Evolutionary conservation across 495 filamentous ascomycete species (phyloP).

Genomic region (Glonium stellatum): DNA sequence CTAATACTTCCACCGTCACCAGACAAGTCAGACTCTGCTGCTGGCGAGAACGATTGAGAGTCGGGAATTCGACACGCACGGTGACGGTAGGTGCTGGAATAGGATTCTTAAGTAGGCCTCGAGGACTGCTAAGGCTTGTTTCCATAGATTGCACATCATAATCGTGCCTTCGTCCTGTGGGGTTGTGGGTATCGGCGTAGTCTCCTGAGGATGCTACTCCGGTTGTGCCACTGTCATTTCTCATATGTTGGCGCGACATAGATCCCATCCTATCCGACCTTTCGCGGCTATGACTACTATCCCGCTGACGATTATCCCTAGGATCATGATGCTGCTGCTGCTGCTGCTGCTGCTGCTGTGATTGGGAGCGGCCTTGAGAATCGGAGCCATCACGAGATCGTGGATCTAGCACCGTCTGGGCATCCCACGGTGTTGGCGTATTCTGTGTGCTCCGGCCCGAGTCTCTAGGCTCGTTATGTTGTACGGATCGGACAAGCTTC

Average conservation of each 20-base stretch:
- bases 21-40: conserved; percentile 94
- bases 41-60: conserved; percentile 81
- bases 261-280: conserved; percentile 50
- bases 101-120: conserved; percentile 71
- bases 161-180: conserved; percentile 64
- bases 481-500: conserved; percentile 86
- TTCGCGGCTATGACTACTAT: conserved; percentile 32
- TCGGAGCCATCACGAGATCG: conserved; percentile 13
- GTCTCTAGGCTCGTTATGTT: conserved; percentile 54
- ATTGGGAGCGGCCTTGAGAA: conserved; percentile 18
- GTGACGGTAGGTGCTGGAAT: conserved; percentile 87
- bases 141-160: conserved; percentile 98
- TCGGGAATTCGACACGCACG: conserved; percentile 93
- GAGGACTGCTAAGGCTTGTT: conserved; percentile 68
- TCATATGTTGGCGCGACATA: conserved; percentile 48
- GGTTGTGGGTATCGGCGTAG: conserved; percentile 55
- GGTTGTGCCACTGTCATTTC: conserved; percentile 65
- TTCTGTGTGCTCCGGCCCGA: conserved; percentile 40
- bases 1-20: conserved; percentile 88
- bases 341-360: conserved; percentile 36
- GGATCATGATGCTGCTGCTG: conserved; percentile 32
- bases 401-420: conserved; percentile 37
- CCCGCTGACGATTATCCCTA: conserved; percentile 16
- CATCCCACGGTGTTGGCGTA: conserved; percentile 57
- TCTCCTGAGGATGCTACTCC: conserved; percentile 60